A percentile compares a stretch with the other conserved stretches of the same genome.
These are phyloP conservation scores for Daedalea quercina DNA, from an alignment of 768 basidiomycete species.

Conservation along the genomic window DNA sequence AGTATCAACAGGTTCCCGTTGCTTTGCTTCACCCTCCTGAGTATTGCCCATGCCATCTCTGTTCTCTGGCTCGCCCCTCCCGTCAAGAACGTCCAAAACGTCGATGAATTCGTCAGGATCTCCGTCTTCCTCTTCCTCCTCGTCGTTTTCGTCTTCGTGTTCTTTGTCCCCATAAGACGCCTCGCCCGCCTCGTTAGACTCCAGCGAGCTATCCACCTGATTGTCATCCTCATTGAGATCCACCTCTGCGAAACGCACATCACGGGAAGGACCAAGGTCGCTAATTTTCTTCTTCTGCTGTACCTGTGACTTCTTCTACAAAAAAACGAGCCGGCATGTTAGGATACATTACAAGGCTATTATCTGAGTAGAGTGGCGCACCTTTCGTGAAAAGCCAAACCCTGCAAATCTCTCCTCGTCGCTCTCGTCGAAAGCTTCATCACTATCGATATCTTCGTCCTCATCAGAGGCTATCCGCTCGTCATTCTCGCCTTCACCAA, in stretches of 20 bases:
- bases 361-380: conserved; percentile 9
- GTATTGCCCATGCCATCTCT: conserved; percentile 32
- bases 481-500: conserved; percentile 61
- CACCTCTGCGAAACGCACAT: conserved; percentile 49
- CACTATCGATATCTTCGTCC: conserved; percentile 84
- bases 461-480: conserved; percentile 51
- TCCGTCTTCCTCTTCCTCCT: conserved; percentile 29
- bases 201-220: conserved; percentile 19
- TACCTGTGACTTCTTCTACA: conserved; percentile 16
- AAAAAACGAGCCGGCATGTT: too few relatives aligned
- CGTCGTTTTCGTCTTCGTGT: conserved; percentile 24
- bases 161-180: conserved; percentile 30
- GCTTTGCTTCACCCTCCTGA: conserved; percentile 26
- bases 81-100: conserved; percentile 60
- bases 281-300: conserved; percentile 20
- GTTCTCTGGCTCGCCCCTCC: conserved; percentile 40
- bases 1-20: conserved; percentile 1
- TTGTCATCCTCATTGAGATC: conserved; percentile 56
- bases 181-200: conserved; percentile 37
- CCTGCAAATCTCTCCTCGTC: conserved; percentile 76
- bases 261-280: conserved; percentile 6
- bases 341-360: neutral
- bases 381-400: conserved; percentile 39
- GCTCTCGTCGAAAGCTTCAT: conserved; percentile 76
- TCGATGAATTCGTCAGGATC: conserved; percentile 56